phyloP scores from a whole-genome alignment of 345 rosid species.

The Salix arbutifolia region DNA sequence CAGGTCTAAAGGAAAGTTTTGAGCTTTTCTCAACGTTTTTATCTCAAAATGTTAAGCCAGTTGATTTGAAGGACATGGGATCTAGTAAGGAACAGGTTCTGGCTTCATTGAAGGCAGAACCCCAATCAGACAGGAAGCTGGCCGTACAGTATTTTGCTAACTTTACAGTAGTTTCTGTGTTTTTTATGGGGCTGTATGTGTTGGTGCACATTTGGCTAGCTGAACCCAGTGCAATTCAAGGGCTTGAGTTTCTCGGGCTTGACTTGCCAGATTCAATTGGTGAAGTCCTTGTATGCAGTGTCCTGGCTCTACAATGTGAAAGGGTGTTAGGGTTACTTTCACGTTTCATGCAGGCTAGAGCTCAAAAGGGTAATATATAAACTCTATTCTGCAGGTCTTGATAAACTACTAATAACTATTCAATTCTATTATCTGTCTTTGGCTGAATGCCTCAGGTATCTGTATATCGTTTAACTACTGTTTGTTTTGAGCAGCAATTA shows the following conservation, averaged over 20 bases:
- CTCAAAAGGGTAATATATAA: conserved; percentile 55
- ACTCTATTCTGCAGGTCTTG: conserved; percentile 1
- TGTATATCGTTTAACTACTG: background rate
- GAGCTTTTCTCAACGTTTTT: conserved; percentile 60
- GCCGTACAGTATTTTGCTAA: conserved; percentile 81
- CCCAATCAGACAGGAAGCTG: conserved; percentile 80
- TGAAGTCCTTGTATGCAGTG: conserved; percentile 73
- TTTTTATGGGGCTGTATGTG: conserved; percentile 64
- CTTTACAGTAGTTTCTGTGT: conserved; percentile 66
- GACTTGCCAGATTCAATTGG: conserved; percentile 94
- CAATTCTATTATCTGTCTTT: background rate
- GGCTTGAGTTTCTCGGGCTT: conserved; percentile 89
- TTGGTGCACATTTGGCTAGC: conserved; percentile 66
- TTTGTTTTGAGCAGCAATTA: background rate
- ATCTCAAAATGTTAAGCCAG: conserved; percentile 63
- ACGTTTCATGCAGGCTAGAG: conserved; percentile 86
- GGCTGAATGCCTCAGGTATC: background rate
- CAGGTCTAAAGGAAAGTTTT: conserved; percentile 75
- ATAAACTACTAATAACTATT: background rate
- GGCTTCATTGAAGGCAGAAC: conserved; percentile 78
- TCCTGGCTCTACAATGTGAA: conserved; percentile 78
- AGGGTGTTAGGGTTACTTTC: conserved; percentile 60
- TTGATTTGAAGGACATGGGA: conserved; percentile 75
- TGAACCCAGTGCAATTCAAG: conserved; percentile 61
- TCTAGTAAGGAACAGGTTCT: conserved; percentile 77